Evolutionary conservation across 2,329 filamentous ascomycete genomes (phyloP), one percentile per base, ranked within the genome.

Genomic region (Bipolaris sorokiniana): DNA sequence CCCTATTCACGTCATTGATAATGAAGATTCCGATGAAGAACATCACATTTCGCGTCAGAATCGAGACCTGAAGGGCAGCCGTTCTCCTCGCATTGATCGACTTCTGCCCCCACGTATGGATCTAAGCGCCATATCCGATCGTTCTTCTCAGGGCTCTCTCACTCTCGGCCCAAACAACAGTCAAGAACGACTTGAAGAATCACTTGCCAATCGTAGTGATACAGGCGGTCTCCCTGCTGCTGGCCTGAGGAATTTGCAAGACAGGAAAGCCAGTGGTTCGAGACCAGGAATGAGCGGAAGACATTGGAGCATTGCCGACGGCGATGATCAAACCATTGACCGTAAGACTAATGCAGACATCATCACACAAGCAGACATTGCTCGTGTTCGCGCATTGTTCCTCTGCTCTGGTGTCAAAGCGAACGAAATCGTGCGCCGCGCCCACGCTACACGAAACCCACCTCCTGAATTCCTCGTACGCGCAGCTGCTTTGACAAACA

Each of bases 341-440:
- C 75, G 74, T 47, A 75, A 69, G 22, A 55, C 56, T 7, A 56
- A 51, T 18, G 45, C 61, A 3, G 65, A 66, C 7, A 56, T 61
- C n/a, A 63, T 72, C 18, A 71, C 71, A 83, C 9, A 86, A 84
- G 66, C 85, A n/a, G 94, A 97, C 66, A 84, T 96, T 51, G 90
- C 90, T 15, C 88, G 92, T n/a, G 83, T 93, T 2, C 85, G 87
- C 55, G 86, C 91, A 0, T 81, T 96, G 7, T 85, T 97, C 38
- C 81, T 96, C 20, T 90, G 88, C 61, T 91, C 92, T 0, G 93
- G 92, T n/a, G 88, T 97, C 70, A 96, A 96, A 77, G 93, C 94
- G 0, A 88, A 88, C 68, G 91, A 95, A 70, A 90, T 97, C 52
- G 82, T 83, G 26, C 84, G 87, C 3, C 85, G 89, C 45, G 87